Conservation (phyloP, 1,284 basidiomycete species). For the Dichomitus squalens region DNA sequence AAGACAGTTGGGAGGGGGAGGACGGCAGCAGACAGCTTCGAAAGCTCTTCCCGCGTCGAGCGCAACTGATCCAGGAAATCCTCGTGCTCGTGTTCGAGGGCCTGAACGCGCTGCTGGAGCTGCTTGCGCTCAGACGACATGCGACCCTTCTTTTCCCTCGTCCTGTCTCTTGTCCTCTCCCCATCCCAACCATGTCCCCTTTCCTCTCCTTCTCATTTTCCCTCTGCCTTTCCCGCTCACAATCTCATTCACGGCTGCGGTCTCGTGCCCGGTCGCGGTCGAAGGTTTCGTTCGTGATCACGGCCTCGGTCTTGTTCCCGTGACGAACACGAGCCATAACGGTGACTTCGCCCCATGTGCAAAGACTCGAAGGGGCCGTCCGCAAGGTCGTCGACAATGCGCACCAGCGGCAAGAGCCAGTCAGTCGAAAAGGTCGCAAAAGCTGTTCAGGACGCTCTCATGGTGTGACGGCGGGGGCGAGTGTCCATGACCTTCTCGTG, state of each 20-base stretch:
- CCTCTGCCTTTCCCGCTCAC: constrained; percentile 17
- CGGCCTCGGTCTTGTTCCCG: constrained; percentile 22
- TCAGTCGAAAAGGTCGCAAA: constrained; percentile 36
- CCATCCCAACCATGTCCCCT: constrained; percentile 22
- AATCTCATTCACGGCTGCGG: constrained; percentile 7
- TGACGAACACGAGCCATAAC: constrained; percentile 13
- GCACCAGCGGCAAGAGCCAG: constrained; percentile 35
- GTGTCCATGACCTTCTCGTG: not conserved
- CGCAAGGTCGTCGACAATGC: constrained; percentile 35
- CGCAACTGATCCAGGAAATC: constrained; percentile 28
- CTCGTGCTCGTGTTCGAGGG: no score
- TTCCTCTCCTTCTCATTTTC: constrained; percentile 23
- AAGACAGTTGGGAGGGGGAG: no score
- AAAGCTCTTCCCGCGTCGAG: constrained; percentile 21
- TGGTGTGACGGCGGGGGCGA: not conserved
- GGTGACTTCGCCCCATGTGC: constrained; percentile 19
- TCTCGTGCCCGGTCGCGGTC: not conserved
- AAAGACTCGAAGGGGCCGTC: constrained; percentile 25
- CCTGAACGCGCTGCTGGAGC: no score
- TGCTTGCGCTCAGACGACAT: no score
- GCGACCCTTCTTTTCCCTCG: no score
- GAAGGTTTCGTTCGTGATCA: constrained; percentile 26
- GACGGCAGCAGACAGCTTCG: constrained; percentile 15
- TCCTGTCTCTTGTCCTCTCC: no score
- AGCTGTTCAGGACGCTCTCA: constrained; percentile 28